Percentiles rank a stretch among this genome's conserved stretches.
phyloP scores from a whole-genome alignment of 306 rosid genomes.

The Mucuna pruriens region DNA sequence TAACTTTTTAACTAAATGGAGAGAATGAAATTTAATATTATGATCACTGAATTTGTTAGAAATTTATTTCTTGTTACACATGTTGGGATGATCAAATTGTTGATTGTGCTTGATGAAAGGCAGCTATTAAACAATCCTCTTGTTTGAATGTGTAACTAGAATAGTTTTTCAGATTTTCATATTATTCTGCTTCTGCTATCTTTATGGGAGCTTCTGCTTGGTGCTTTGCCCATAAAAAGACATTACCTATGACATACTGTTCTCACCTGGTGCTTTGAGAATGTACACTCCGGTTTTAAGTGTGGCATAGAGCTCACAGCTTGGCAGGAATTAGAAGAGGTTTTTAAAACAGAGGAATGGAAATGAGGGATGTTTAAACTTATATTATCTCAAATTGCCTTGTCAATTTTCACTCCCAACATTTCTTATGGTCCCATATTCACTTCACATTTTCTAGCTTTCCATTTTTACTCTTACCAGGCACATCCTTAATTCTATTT shows the following conservation, averaged over 20 bases:
- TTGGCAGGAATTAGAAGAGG: background rate
- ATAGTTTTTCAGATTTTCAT: background rate
- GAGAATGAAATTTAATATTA: background rate
- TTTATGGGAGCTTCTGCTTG: background rate
- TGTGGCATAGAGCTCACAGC: background rate
- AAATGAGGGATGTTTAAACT: conserved; percentile 10
- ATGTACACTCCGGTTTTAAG: background rate
- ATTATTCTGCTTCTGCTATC: background rate
- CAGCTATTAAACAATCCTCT: background rate
- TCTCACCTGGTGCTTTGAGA: background rate
- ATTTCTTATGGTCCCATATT: background rate
- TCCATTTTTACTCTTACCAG: background rate
- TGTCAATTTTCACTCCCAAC: background rate
- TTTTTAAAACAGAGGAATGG: conserved; percentile 4
- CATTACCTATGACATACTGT: background rate
- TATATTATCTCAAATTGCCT: background rate
- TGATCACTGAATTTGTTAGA: background rate
- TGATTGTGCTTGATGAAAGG: conserved; percentile 22
- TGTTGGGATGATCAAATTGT: conserved; percentile 17
- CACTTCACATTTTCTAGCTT: background rate
- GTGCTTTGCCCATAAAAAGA: conserved; percentile 2
- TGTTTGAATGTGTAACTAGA: background rate
- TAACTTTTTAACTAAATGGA: background rate
- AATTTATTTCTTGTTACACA: conserved; percentile 12
- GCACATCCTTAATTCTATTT: background rate